These are phyloP conservation scores for Zygosaccharomyces siamensis DNA, from an alignment of 805 yeast species.

Conservation along the genomic window DNA sequence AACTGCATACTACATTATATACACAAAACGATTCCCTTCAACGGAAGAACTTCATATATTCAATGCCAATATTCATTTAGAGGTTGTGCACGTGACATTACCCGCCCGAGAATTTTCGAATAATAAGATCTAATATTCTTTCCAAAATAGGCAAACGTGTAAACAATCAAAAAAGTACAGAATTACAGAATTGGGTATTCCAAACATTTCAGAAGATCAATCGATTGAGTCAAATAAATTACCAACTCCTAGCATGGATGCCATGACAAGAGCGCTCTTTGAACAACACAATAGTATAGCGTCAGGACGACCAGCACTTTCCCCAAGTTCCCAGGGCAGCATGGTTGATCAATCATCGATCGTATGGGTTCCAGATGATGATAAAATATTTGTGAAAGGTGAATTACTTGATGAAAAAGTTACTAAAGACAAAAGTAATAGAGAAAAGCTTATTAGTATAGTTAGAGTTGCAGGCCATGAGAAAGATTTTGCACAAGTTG, in stretches of 20 bases:
- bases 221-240: constrained; percentile 1
- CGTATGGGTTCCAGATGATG: constrained; percentile 34
- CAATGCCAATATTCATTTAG: too few species aligned
- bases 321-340: constrained; percentile 4
- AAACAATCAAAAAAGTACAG: constrained; percentile 3
- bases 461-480: constrained; percentile 18
- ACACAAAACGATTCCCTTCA: too few species aligned
- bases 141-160: constrained; percentile 10
- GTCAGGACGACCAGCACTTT: constrained; percentile 1
- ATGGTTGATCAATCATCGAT: constrained; percentile 14
- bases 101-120: neutral
- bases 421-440: constrained; percentile 21
- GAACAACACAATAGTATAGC: constrained; percentile 1
- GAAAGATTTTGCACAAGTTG: constrained; percentile 29
- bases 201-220: neutral
- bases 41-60: too few species aligned
- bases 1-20: too few species aligned
- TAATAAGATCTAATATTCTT: constrained; percentile 6
- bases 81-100: neutral
- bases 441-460: constrained; percentile 19
- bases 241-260: neutral
- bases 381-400: constrained; percentile 29
- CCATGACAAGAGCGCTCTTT: constrained; percentile 6
- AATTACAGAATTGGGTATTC: neutral
- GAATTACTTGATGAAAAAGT: constrained; percentile 19